Evolutionary conservation across 2,329 filamentous ascomycete species (phyloP), one percentile per base, ranked within the genome.

Genomic region (Biscogniauxia mediterranea): DNA sequence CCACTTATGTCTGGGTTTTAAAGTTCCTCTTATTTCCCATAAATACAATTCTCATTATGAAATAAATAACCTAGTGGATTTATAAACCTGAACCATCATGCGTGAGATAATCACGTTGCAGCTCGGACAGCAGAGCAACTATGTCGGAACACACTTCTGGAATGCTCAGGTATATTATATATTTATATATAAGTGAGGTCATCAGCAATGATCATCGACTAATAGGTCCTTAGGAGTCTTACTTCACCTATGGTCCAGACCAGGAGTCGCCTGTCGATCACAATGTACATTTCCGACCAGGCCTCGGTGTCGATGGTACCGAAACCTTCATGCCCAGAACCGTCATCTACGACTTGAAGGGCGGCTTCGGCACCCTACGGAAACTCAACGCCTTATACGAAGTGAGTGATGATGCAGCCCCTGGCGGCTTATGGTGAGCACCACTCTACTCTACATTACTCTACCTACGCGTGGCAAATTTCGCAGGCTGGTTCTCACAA

Each of bases 131-230:
- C 88, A 91, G 73, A 93, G 91, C 75, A 99, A 99, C 76, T 96
- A 97, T 71, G 80, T 96, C 21, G 93, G 90, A 28, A 96, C 93
- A 0, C 95, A 99, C 79, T 99, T 97, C 76, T 99, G 95, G 95
- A 99, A 99, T 71, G 83, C 91, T 5, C 94, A 97, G 81, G 91
- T 92, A 71, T 23, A 23, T 23, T 23, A 23, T 23, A 2, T 23
- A 23, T 23, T 5, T 23, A 32, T 9, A 4, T 8, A 32, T 4
- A 32, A 65, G 73, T 26, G 21, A 54, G 26, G 15, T 51, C 49
- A 32, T 46, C 23, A 23, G 0, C 11, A 52, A 21, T 3, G 13
- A 25, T 20, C 25, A 23, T 20, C 32, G 52, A 20, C 52, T 46
- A 15, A 23, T 46, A 17, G 38, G 19, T 54, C 52, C 15, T 23